Base-by-base conservation (phyloP, 148 eudicot species). In the Salicornia ramosissima region DNA sequence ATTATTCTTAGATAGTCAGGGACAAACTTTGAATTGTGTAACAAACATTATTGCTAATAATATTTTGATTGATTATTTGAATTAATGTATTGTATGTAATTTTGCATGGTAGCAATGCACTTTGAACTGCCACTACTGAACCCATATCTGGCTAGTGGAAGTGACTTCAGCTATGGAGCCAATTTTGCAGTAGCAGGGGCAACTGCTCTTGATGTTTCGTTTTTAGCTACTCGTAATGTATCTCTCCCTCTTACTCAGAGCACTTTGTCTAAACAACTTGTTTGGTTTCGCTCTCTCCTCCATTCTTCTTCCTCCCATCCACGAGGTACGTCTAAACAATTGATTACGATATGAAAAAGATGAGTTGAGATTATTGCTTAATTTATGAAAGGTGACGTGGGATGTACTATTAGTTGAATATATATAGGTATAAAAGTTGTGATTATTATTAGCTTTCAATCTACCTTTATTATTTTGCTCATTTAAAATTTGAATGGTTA, bases 121-220 rank as follows among this genome's bases (percentile, higher is more conserved):
- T 80, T 77, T 19, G 61, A 55, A 28, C 65, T 83, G 9, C 81
- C 86, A 3, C 28, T 74, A 21, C 69, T 74, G 11, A 80, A 77
- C 42, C 86, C 86, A 26, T 77, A 74, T 19, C 62, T 83, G 26
- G 75, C 65, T 1, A 71, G 40, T 39, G 74, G 75, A 16, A 79
- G 81, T 55, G 66, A 78, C 78, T 83, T 83, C 42, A 70, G 18
- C 42, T 30, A 78, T 28, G 86, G 86, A 47, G 86, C 71, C 31
- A 83, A 83, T 56, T 78, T 83, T 26, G 81, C 83, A 3, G 83
- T 80, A 30, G 83, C 81, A 2, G 83, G 83, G 39, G 64, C 77
- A 2, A 77, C 81, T 3, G 86, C 86, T 16, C 77, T 80, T 36
- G 72, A 71, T 21, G 10, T 16, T 4, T 22, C 66, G 26, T 47